These are phyloP conservation scores for Helotiales sp. DNA, from an alignment of 2,329 filamentous ascomycete species.

Conservation along the genomic window DNA sequence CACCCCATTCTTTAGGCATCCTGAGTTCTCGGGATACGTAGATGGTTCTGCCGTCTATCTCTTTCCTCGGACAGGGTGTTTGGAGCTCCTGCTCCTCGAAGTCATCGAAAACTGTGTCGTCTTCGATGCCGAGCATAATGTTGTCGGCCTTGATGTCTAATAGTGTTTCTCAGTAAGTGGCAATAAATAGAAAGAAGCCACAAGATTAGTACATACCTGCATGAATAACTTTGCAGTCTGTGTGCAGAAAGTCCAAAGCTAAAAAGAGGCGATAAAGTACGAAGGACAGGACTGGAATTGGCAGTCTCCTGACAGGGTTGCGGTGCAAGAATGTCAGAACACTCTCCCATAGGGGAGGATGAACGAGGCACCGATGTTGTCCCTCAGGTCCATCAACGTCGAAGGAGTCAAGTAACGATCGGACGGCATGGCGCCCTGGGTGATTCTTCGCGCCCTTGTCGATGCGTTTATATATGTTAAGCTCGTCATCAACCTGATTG, in stretches of 20 bases:
- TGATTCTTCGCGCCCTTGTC: slow-evolving; percentile 39
- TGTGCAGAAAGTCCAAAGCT: slow-evolving; percentile 53
- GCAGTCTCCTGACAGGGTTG: slow-evolving; percentile 47
- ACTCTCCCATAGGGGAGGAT: slow-evolving; percentile 52
- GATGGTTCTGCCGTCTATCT: slow-evolving; percentile 47
- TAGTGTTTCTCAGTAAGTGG: no score
- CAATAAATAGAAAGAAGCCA: no score
- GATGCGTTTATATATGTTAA: slow-evolving; percentile 51
- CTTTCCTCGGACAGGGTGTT: slow-evolving; percentile 52
- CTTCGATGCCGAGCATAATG: slow-evolving; percentile 48
- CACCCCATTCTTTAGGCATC: slow-evolving; percentile 43
- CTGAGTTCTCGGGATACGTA: slow-evolving; percentile 47
- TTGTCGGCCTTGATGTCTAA: slow-evolving; percentile 54
- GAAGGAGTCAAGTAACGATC: slow-evolving; percentile 47
- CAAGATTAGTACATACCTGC: slow-evolving; percentile 48
- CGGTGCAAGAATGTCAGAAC: slow-evolving; percentile 47
- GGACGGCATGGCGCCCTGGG: slow-evolving; percentile 42
- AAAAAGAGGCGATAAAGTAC: slow-evolving; percentile 47
- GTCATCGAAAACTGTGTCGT: slow-evolving; percentile 45
- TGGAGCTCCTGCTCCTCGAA: slow-evolving; percentile 50
- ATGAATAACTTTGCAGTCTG: slow-evolving; percentile 51
- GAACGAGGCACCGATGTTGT: slow-evolving; percentile 46
- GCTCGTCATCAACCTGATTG: slow-evolving; percentile 41
- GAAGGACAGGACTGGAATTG: slow-evolving; percentile 13
- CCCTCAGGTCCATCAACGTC: slow-evolving; percentile 45